phyloP scores from a whole-genome alignment of 306 rosid genomes.

The Begonia peltatifolia region DNA sequence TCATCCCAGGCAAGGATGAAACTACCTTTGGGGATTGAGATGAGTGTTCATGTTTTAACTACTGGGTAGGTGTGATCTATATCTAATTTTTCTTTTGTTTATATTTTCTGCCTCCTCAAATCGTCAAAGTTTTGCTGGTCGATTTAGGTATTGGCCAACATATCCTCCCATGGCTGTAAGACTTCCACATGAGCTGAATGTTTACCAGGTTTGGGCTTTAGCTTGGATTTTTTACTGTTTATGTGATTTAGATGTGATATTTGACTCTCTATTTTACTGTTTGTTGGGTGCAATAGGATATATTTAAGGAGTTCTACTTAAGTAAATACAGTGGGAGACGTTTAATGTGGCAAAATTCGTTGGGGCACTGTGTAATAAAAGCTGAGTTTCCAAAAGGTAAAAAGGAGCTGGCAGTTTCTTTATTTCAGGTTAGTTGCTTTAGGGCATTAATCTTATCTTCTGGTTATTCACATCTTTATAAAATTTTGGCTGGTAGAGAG shows the following conservation, averaged over 20 bases:
- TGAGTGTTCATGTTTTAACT: slow-evolving; percentile 97
- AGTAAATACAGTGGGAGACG: slow-evolving; percentile 99
- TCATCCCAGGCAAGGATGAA: slow-evolving; percentile 99
- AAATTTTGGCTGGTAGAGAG: no score
- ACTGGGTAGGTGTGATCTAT: slow-evolving; percentile 53
- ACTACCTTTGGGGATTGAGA: slow-evolving; percentile 95
- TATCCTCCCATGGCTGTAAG: slow-evolving; percentile 99
- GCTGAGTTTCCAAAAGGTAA: slow-evolving; percentile 98
- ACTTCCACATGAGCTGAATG: slow-evolving; percentile 98
- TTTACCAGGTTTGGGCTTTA: slow-evolving; percentile 64
- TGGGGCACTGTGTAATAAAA: slow-evolving; percentile 97
- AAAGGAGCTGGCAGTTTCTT: slow-evolving; percentile 98
- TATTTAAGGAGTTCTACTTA: slow-evolving; percentile 93
- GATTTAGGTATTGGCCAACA: slow-evolving; percentile 94
- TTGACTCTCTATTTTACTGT: no score
- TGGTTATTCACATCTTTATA: not conserved
- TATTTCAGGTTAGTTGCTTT: slow-evolving; percentile 79
- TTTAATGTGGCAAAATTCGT: slow-evolving; percentile 98
- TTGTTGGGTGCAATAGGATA: slow-evolving; percentile 39
- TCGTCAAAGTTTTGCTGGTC: slow-evolving; percentile 11
- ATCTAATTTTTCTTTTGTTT: not conserved
- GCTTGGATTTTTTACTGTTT: no score
- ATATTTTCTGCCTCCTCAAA: no score
- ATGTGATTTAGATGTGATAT: no score
- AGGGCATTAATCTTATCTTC: slow-evolving; percentile 8